Percentiles rank a stretch among this genome's conserved stretches.
Conservation (phyloP, 305 asterid genomes). For the Solanum hybrid region DNA sequence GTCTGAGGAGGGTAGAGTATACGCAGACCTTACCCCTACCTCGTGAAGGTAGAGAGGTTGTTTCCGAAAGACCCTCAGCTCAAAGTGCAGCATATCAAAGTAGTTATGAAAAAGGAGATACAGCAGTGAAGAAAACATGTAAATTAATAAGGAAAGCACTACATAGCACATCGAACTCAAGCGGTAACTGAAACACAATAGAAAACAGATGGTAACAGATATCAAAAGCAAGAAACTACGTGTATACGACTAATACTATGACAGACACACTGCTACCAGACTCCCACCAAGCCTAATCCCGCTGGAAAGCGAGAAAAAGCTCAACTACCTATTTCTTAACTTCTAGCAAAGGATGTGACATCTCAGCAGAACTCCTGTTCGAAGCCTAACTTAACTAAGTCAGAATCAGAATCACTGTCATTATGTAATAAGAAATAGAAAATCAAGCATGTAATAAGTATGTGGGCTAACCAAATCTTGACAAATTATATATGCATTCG, state of each 20-base stretch:
- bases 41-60: background rate
- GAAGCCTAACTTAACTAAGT: background rate
- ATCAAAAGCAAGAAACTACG: background rate
- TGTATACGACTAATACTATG: background rate
- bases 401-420: background rate
- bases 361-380: background rate
- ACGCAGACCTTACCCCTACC: background rate
- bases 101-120: background rate
- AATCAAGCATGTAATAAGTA: background rate
- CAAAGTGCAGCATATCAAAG: background rate
- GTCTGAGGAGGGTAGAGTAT: background rate
- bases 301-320: background rate
- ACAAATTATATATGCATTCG: background rate
- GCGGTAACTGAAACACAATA: background rate
- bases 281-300: background rate
- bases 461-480: background rate
- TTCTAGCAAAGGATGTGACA: background rate
- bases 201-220: background rate
- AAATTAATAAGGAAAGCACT: background rate
- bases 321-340: background rate
- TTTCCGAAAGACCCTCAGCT: background rate
- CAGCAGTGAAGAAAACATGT: background rate
- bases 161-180: background rate
- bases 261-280: background rate
- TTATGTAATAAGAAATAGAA: background rate